A percentile compares a stretch with the other conserved stretches of the same genome.
phyloP scores from a whole-genome alignment of 495 filamentous ascomycete genomes.

The Coniosporium apollinis region DNA sequence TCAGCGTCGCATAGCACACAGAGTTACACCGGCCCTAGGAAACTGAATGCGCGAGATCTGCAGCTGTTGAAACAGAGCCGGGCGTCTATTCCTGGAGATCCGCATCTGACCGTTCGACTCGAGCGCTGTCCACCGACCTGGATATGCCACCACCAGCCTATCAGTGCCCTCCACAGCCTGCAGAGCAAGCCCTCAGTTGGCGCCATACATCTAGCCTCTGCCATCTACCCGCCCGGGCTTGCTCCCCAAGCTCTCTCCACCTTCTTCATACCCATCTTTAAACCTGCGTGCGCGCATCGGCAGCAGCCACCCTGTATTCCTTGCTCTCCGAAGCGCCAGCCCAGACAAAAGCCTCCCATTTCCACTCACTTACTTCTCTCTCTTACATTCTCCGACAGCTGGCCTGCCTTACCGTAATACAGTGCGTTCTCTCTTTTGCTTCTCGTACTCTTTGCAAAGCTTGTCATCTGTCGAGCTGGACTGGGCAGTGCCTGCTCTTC shows the following conservation, averaged over 20 bases:
- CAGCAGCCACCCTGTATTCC: constrained; percentile 6
- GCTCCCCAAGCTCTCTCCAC: constrained; percentile 15
- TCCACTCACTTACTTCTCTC: constrained; percentile 5
- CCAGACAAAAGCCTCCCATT: constrained; percentile 21
- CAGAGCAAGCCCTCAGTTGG: constrained; percentile 9
- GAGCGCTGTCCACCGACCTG: constrained; percentile 1
- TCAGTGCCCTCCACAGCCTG: constrained; percentile 11
- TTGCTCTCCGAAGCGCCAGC: constrained; percentile 15
- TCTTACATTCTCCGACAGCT: constrained; percentile 13
- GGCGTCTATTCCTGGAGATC: constrained; percentile 22
- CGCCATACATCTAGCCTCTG: constrained; percentile 12
- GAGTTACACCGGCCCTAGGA: constrained; percentile 1
- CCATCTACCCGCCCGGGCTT: constrained; percentile 18
- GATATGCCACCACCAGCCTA: constrained; percentile 16
- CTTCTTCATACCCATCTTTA: constrained; percentile 4
- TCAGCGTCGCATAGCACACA: no score
- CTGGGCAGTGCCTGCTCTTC: background rate
- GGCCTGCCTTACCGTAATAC: constrained; percentile 16
- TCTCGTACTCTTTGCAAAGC: constrained; percentile 1
- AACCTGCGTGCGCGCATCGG: constrained; percentile 1
- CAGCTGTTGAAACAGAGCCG: constrained; percentile 6
- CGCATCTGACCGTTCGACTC: background rate
- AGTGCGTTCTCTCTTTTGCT: constrained; percentile 8
- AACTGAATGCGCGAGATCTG: background rate
- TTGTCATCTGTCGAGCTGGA: constrained; percentile 1